Evolutionary conservation across 2,329 filamentous ascomycete genomes (phyloP), one percentile per base, ranked within the genome.

Genomic region (Fusarium pseudocircinatum): DNA sequence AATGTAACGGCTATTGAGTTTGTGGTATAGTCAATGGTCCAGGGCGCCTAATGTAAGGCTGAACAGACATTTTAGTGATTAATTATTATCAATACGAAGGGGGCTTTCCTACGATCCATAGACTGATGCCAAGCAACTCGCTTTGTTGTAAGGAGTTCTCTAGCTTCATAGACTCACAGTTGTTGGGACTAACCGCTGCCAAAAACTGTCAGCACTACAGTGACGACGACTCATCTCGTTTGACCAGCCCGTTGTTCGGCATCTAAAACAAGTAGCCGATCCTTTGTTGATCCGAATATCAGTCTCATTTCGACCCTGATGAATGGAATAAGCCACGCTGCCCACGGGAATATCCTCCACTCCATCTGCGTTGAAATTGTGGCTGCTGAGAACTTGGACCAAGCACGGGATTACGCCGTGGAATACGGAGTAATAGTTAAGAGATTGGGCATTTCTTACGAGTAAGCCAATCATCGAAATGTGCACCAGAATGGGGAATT

Each of bases 231-330:
- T 56, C 43, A 63, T 61, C 40, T 53, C n/a, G 57, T 56, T 42
- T 58, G 24, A 24, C 32, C 44, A 39, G 42, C 22, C 28, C 34
- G 32, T 22, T 59, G 32, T 18, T 60, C 36, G 14, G n/a, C 22
- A 24, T 46, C 20, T 34, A 43, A 40, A 60, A 53, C 28, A 54
- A 42, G 46, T 34, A 30, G 39, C 58, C 46, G 47, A 56, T 71
- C 39, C 36, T 57, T 28, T 63, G 59, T 54, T 62, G 67, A 74
- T 72, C 71, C 30, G 43, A 74, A 74, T 72, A 40, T 66, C 22
- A 49, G 34, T 44, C 37, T 62, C 36, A 50, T 61, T 72, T 34
- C 53, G 56, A 50, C 36, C 50, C 42, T 26, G 15, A 37, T 24
- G 18, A 58, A 53, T 46, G 44, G 24, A 62, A 50, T 28, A 62